Conservation (phyloP, 768 basidiomycete genomes). For the Pleurotus cornucopiae region DNA sequence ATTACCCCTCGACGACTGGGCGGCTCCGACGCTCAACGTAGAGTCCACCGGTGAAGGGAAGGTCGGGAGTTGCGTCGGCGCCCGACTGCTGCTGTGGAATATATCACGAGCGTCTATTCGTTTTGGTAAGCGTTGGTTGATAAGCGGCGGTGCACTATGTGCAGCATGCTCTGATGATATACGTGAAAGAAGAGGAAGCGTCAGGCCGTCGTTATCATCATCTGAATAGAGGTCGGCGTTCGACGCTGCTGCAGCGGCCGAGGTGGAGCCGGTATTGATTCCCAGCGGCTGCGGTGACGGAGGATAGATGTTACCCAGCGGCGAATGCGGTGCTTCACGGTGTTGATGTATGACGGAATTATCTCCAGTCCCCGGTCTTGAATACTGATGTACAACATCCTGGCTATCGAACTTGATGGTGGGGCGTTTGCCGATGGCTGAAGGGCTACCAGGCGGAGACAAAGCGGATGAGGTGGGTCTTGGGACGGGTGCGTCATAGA, state of each 20-base stretch:
- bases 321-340: conserved; percentile 34
- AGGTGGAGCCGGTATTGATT: conserved; percentile 12
- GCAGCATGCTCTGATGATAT: conserved; percentile 28
- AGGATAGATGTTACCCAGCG: conserved; percentile 17
- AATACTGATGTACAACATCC: conserved; percentile 75
- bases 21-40: conserved; percentile 22
- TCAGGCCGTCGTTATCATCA: conserved; percentile 18
- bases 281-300: conserved; percentile 16
- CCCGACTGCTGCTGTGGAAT: conserved; percentile 21
- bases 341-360: conserved; percentile 45
- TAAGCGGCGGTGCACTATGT: conserved; percentile 43
- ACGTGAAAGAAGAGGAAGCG: conserved; percentile 26
- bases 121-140: conserved; percentile 27
- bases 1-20: conserved; percentile 32
- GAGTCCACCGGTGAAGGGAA: conserved; percentile 55
- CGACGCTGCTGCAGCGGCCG: background rate
- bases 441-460: conserved; percentile 22
- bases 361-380: conserved; percentile 47
- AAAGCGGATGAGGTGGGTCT: conserved; percentile 35
- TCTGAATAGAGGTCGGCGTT: conserved; percentile 9
- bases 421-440: conserved; percentile 35
- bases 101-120: conserved; percentile 34
- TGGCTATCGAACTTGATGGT: conserved; percentile 76
- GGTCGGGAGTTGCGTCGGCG: conserved; percentile 23
- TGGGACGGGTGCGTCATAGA: conserved; percentile 87